A percentile compares a stretch with the other conserved stretches of the same genome.
phyloP scores from a whole-genome alignment of 345 rosid species.

The Ceriops decandra region DNA sequence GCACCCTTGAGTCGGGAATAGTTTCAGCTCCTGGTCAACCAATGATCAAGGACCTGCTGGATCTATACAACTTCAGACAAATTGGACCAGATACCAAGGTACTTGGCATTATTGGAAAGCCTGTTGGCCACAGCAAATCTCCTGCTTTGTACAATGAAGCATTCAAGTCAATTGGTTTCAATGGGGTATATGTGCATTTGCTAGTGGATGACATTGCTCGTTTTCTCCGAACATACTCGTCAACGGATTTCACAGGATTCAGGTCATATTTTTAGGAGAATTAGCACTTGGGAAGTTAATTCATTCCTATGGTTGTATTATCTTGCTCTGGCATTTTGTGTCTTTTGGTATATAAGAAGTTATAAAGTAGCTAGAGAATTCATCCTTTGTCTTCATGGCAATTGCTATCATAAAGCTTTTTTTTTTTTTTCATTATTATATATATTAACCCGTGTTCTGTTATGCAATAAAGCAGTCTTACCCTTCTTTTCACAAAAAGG shows the following conservation, averaged over 20 bases:
- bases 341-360: too few species aligned
- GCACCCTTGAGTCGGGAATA: slow-evolving; percentile 70
- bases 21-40: slow-evolving; percentile 98
- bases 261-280: slow-evolving; percentile 42
- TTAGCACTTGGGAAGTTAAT: not conserved
- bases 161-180: slow-evolving; percentile 71
- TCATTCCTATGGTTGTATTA: too few species aligned
- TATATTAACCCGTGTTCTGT: too few species aligned
- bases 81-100: slow-evolving; percentile 89
- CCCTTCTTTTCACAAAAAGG: too few species aligned
- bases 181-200: slow-evolving; percentile 72
- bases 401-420: too few species aligned
- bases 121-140: slow-evolving; percentile 92
- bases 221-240: slow-evolving; percentile 73
- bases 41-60: slow-evolving; percentile 62
- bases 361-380: too few species aligned
- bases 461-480: too few species aligned
- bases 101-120: slow-evolving; percentile 85
- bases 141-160: slow-evolving; percentile 84
- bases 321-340: too few species aligned
- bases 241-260: slow-evolving; percentile 86
- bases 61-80: slow-evolving; percentile 74
- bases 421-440: too few species aligned
- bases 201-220: slow-evolving; percentile 72
- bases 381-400: too few species aligned